Percentiles rank a stretch among this genome's conserved stretches.
Evolutionary conservation across 2,329 filamentous ascomycete species (phyloP).

Genomic region (Cytospora chrysosperma): DNA sequence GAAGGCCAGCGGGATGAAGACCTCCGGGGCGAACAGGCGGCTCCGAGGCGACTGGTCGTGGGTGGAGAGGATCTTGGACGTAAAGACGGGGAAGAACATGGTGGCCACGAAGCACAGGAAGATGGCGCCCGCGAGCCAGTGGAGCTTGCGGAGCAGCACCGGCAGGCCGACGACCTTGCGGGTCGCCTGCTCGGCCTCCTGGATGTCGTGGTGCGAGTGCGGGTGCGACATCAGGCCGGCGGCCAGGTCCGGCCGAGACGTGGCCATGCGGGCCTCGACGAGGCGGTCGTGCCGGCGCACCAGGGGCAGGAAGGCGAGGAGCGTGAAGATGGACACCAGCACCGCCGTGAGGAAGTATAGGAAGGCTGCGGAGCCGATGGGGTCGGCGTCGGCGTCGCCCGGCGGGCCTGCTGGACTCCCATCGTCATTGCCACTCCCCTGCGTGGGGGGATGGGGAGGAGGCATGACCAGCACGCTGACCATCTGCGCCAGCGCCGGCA

Average conservation of each 20-base stretch:
- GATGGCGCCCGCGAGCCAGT: slow-evolving; percentile 73
- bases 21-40: slow-evolving; percentile 65
- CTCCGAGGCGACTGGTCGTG: slow-evolving; percentile 31
- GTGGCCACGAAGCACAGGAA: slow-evolving; percentile 79
- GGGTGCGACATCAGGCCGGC: slow-evolving; percentile 32
- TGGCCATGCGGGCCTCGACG: slow-evolving; percentile 47
- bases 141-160: slow-evolving; percentile 72
- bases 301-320: slow-evolving; percentile 74
- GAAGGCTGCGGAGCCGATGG: slow-evolving; percentile 69
- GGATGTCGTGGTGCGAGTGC: slow-evolving; percentile 49
- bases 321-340: slow-evolving; percentile 65
- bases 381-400: slow-evolving; percentile 29
- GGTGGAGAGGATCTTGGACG: slow-evolving; percentile 61
- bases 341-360: slow-evolving; percentile 90
- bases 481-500: slow-evolving; percentile 86
- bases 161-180: slow-evolving; percentile 55
- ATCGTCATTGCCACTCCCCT: slow-evolving; percentile 4
- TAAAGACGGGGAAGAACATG: slow-evolving; percentile 94
- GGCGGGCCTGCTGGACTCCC: slow-evolving; percentile 28
- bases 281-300: slow-evolving; percentile 58
- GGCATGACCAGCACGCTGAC: slow-evolving; percentile 71
- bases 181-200: slow-evolving; percentile 51
- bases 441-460: slow-evolving; percentile 32
- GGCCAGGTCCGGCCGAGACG: slow-evolving; percentile 29
- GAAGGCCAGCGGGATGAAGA: slow-evolving; percentile 88